phyloP scores from a whole-genome alignment of 2,329 filamentous ascomycete genomes.

The Paecilomyces niveus region DNA sequence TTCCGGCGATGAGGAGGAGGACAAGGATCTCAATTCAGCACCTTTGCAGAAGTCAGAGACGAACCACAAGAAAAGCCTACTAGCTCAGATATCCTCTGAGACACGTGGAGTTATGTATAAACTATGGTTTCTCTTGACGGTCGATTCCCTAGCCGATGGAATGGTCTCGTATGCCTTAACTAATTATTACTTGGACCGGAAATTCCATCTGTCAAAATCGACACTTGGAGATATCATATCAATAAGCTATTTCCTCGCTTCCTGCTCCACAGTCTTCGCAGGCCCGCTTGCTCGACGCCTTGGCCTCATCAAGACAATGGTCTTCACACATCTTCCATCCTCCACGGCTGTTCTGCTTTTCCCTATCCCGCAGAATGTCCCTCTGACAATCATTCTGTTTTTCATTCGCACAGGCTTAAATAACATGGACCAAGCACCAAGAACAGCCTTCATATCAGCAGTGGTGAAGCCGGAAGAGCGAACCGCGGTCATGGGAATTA shows the following conservation, averaged over 20 bases:
- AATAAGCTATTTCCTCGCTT: conserved; percentile 34
- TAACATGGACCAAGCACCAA: background rate
- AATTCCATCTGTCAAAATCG: conserved; percentile 50
- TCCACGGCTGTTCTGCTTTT: background rate
- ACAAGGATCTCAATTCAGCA: background rate
- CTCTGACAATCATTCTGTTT: background rate
- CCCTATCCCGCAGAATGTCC: background rate
- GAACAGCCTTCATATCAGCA: background rate
- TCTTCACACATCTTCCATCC: background rate
- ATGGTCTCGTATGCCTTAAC: conserved; percentile 56
- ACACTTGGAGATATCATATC: conserved; percentile 55
- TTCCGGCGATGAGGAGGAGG: background rate
- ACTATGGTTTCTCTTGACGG: conserved; percentile 57
- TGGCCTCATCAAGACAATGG: background rate
- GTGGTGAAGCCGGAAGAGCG: background rate
- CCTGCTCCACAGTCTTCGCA: background rate
- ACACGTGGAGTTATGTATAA: conserved; percentile 56
- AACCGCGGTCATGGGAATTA: background rate
- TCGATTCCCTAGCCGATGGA: conserved; percentile 60
- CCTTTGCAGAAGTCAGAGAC: background rate
- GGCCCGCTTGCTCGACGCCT: background rate
- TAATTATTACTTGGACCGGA: conserved; percentile 52
- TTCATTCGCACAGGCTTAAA: background rate
- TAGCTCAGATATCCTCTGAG: conserved; percentile 17
- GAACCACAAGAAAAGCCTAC: background rate